Evolutionary conservation across 2,329 filamentous ascomycete species (phyloP).

Genomic region (Zymoseptoria pseudotritici): DNA sequence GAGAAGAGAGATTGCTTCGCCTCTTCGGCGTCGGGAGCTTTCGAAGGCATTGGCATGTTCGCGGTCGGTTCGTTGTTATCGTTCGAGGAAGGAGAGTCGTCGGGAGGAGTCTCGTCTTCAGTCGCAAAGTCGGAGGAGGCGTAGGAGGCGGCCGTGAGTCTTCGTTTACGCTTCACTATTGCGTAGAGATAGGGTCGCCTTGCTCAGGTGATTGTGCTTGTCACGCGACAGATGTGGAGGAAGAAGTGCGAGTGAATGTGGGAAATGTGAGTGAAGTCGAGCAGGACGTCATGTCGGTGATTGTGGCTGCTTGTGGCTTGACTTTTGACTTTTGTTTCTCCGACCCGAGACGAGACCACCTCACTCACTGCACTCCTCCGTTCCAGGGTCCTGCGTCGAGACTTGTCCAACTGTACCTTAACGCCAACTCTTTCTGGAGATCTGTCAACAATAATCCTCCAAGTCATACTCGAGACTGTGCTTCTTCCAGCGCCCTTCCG

Average conservation of each 20-base stretch:
- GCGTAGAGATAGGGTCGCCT: not conserved
- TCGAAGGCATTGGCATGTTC: conserved; percentile 35
- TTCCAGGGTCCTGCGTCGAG: not conserved
- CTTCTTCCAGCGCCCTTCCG: not conserved
- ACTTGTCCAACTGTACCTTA: not conserved
- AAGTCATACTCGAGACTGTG: not conserved
- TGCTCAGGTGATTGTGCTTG: not conserved
- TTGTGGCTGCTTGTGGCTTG: not conserved
- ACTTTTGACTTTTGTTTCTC: not conserved
- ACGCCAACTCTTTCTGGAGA: conserved; percentile 7
- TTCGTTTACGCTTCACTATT: not conserved
- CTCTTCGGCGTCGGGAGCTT: conserved; percentile 29
- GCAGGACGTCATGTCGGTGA: conserved; percentile 5
- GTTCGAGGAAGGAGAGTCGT: not conserved
- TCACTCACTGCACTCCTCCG: not conserved
- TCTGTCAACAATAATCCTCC: conserved; percentile 12
- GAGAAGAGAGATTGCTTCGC: conserved; percentile 37
- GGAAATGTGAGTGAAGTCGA: not conserved
- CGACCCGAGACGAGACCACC: not conserved
- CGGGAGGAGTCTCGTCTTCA: not conserved
- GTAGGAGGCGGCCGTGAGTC: not conserved
- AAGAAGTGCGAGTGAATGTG: not conserved
- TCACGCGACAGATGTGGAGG: not conserved
- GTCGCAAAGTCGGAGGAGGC: not conserved
- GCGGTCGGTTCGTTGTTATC: conserved; percentile 3